phyloP scores from a whole-genome alignment of 805 yeast genomes.

The Tetrapisispora namnaoensis region DNA sequence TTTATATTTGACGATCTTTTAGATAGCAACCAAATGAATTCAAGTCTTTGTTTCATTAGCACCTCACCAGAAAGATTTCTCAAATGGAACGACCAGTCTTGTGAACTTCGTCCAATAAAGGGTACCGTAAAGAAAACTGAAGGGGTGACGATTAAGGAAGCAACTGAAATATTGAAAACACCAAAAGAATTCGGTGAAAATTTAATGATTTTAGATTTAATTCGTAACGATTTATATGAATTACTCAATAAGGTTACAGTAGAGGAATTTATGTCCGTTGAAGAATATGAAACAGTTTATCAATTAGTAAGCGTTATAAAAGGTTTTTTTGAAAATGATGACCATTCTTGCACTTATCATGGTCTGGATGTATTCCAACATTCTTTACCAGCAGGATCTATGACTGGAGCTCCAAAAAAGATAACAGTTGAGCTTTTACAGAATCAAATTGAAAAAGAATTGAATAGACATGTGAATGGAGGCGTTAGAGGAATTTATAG shows the following conservation, averaged over 20 bases:
- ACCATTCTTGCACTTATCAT: conserved; percentile 26
- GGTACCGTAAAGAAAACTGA: conserved; percentile 78
- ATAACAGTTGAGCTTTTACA: conserved; percentile 80
- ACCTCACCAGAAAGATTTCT: conserved; percentile 93
- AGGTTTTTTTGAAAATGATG: conserved; percentile 35
- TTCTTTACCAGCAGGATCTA: conserved; percentile 94
- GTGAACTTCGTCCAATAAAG: conserved; percentile 89
- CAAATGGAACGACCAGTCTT: conserved; percentile 53
- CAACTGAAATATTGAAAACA: conserved; percentile 56
- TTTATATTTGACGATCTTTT: conserved; percentile 43
- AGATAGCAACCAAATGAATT: conserved; percentile 39
- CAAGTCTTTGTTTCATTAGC: conserved; percentile 46
- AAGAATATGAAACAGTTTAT: conserved; percentile 83
- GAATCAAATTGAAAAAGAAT: conserved; percentile 24
- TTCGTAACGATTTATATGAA: conserved; percentile 79
- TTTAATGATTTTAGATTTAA: conserved; percentile 91
- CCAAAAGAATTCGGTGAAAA: conserved; percentile 95
- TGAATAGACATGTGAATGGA: conserved; percentile 26
- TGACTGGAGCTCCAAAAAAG: conserved; percentile 99
- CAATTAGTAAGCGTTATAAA: conserved; percentile 85
- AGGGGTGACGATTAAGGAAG: conserved; percentile 45
- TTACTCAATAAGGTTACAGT: conserved; percentile 59
- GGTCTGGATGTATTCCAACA: conserved; percentile 75
- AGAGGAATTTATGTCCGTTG: conserved; percentile 76
- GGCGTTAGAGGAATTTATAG: conserved; percentile 71